Percentiles rank a stretch among this genome's conserved stretches.
phyloP scores from a whole-genome alignment of 2,329 filamentous ascomycete genomes.

The Tolypocladium amazonense region DNA sequence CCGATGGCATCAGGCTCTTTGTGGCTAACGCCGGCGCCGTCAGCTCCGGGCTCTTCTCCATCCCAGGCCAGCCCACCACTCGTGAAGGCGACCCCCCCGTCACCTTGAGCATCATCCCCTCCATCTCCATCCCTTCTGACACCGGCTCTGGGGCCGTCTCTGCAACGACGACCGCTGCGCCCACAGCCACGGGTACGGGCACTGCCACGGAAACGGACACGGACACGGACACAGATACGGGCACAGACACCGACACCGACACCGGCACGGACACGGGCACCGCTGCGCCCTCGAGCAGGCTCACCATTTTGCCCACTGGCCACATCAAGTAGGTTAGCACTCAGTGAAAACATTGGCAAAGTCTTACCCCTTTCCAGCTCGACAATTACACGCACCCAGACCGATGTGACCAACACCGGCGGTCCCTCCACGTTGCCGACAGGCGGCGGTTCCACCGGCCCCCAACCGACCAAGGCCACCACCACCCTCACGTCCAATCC shows the following conservation, averaged over 20 bases:
- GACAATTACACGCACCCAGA: background rate
- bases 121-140: background rate
- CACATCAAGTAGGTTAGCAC: background rate
- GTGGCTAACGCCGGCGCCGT: background rate
- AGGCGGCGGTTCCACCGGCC: background rate
- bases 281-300: background rate
- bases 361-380: background rate
- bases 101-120: background rate
- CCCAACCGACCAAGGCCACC: background rate
- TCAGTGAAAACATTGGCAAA: background rate
- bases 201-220: background rate
- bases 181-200: background rate
- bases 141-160: background rate
- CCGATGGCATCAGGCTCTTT: background rate
- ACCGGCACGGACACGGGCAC: background rate
- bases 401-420: background rate
- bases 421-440: background rate
- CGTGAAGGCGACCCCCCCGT: background rate
- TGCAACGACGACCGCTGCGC: background rate
- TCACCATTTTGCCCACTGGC: background rate
- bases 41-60: slow-evolving; percentile 4
- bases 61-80: slow-evolving; percentile 2
- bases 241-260: background rate
- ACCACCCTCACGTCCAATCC: slow-evolving; percentile 8
- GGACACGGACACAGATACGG: background rate